Conservation (phyloP, 2,329 filamentous ascomycete genomes). For the Calonectria hawksworthii region DNA sequence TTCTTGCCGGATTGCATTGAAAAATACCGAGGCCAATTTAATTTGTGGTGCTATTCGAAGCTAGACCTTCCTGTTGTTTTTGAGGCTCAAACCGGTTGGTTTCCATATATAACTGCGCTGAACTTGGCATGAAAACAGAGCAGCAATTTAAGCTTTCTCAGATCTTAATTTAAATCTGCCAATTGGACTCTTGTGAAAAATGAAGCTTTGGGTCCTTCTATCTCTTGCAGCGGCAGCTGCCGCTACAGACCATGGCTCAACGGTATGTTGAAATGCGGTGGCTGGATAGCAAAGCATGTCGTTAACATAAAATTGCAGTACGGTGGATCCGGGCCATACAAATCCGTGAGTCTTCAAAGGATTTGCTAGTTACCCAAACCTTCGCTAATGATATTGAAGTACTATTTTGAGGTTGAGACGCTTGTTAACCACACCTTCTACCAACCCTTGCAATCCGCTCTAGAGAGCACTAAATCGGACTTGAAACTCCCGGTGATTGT, state of each 20-base stretch:
- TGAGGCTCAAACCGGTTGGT: no score
- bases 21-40: neutral
- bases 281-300: neutral
- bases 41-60: neutral
- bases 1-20: neutral
- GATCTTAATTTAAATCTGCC: neutral
- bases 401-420: neutral
- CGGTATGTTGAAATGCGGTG: neutral
- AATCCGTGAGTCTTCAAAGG: neutral
- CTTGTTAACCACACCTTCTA: slow-evolving; percentile 1
- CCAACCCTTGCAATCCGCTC: neutral
- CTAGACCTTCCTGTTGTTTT: no score
- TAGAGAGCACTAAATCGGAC: neutral
- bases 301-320: neutral
- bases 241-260: neutral
- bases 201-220: neutral
- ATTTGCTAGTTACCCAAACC: neutral
- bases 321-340: neutral
- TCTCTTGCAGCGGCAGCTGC: neutral
- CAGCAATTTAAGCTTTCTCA: neutral
- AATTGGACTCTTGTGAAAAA: neutral
- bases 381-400: neutral
- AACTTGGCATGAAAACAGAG: neutral
- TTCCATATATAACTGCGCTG: neutral
- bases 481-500: neutral